Evolutionary conservation across 768 basidiomycete species (phyloP).

Genomic region (Lyophyllum atratum): DNA sequence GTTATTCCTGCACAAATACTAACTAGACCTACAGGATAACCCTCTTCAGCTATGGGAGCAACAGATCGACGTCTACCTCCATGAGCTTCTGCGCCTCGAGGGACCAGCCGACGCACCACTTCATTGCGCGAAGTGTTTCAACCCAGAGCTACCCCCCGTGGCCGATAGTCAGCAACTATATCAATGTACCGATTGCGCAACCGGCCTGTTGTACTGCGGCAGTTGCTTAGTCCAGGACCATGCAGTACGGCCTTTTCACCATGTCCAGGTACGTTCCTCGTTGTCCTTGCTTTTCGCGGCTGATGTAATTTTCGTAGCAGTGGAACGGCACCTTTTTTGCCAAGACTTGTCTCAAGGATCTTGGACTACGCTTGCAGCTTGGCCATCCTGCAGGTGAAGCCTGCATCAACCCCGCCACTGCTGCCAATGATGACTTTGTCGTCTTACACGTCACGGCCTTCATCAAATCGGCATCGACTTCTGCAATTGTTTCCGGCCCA

Average conservation of each 20-base stretch:
- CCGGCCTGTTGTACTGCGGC: neutral
- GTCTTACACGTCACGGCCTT: slow-evolving; percentile 30
- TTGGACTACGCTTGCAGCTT: slow-evolving; percentile 27
- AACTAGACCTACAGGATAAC: neutral
- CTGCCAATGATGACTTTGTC: slow-evolving; percentile 23
- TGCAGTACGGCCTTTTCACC: neutral
- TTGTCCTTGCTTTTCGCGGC: neutral
- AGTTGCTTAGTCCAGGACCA: neutral
- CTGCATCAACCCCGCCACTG: slow-evolving; percentile 10
- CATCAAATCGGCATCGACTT: slow-evolving; percentile 27
- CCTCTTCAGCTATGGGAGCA: neutral
- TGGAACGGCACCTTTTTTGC: slow-evolving; percentile 11
- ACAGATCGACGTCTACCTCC: neutral
- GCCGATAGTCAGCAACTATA: neutral
- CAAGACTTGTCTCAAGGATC: slow-evolving; percentile 13
- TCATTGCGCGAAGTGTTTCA: neutral
- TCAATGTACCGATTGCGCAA: neutral
- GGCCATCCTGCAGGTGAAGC: slow-evolving; percentile 19
- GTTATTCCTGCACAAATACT: neutral
- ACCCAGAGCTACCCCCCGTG: neutral
- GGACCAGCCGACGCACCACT: neutral
- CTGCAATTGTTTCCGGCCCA: neutral
- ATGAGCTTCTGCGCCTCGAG: neutral
- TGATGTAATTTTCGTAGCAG: neutral
- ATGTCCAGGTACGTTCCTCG: neutral